These are phyloP conservation scores for Emericellopsis atlantica DNA, from an alignment of 2,329 filamentous ascomycete genomes.

Conservation along the genomic window DNA sequence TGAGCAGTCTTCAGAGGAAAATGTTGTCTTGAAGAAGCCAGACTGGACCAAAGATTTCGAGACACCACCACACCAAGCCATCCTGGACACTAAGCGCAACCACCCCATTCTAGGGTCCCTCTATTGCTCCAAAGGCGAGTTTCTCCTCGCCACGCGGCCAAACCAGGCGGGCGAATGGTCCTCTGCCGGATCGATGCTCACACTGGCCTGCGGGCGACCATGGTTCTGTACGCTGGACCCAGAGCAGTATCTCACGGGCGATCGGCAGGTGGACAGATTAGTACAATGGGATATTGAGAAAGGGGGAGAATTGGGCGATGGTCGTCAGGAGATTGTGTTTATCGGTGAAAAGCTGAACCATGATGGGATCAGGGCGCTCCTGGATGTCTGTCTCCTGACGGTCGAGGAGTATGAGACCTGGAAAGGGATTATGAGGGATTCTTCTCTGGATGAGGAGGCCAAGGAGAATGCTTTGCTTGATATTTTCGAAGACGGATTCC, in stretches of 20 bases:
- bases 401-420: constrained; percentile 43
- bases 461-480: constrained; percentile 32
- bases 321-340: constrained; percentile 61
- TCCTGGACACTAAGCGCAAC: constrained; percentile 42
- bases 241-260: constrained; percentile 33
- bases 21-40: background rate
- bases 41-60: constrained; percentile 8
- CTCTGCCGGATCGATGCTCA: constrained; percentile 52
- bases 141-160: constrained; percentile 46
- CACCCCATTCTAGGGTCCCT: constrained; percentile 39
- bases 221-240: constrained; percentile 50
- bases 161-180: constrained; percentile 46
- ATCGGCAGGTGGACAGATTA: constrained; percentile 32
- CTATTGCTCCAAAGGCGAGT: constrained; percentile 51
- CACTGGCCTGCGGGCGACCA: constrained; percentile 36
- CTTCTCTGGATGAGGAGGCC: constrained; percentile 16
- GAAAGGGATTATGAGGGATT: constrained; percentile 36
- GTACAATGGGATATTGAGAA: constrained; percentile 35
- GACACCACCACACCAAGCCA: constrained; percentile 23
- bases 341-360: constrained; percentile 54
- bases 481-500: constrained; percentile 46
- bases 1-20: no score
- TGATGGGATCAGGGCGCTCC: constrained; percentile 30
- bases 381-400: constrained; percentile 50
- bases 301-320: constrained; percentile 53